These are phyloP conservation scores for Rhizophora mangle DNA, from an alignment of 345 rosid species.

Conservation along the genomic window DNA sequence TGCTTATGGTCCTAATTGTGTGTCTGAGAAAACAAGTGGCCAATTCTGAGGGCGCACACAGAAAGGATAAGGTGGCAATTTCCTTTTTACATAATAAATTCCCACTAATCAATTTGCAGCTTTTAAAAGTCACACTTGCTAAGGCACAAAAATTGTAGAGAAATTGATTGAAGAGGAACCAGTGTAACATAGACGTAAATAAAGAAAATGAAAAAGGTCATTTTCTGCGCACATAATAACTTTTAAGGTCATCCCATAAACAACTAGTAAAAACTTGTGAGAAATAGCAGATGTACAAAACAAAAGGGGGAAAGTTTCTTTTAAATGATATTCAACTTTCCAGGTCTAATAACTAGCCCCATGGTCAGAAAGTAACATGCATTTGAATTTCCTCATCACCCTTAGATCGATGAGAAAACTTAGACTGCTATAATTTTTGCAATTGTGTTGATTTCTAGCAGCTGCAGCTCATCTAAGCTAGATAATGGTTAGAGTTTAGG, in stretches of 20 bases:
- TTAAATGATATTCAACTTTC: background rate
- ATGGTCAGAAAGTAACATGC: too few relatives aligned
- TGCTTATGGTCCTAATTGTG: background rate
- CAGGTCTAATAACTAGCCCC: background rate
- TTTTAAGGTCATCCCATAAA: background rate
- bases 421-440: too few relatives aligned
- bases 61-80: background rate
- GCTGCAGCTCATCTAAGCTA: too few relatives aligned
- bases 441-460: too few relatives aligned
- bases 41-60: background rate
- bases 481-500: too few relatives aligned
- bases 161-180: background rate
- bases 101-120: background rate
- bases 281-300: background rate
- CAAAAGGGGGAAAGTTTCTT: background rate
- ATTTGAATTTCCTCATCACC: too few relatives aligned
- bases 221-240: background rate
- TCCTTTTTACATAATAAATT: background rate
- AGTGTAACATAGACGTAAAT: too few relatives aligned
- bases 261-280: background rate
- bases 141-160: background rate
- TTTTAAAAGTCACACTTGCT: background rate
- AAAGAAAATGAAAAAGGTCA: background rate
- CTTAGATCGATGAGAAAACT: too few relatives aligned
- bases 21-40: background rate